A percentile compares a stretch with the other conserved stretches of the same genome.
These are phyloP conservation scores for Blastobotrys peoriensis DNA, from an alignment of 805 yeast genomes.

Conservation along the genomic window DNA sequence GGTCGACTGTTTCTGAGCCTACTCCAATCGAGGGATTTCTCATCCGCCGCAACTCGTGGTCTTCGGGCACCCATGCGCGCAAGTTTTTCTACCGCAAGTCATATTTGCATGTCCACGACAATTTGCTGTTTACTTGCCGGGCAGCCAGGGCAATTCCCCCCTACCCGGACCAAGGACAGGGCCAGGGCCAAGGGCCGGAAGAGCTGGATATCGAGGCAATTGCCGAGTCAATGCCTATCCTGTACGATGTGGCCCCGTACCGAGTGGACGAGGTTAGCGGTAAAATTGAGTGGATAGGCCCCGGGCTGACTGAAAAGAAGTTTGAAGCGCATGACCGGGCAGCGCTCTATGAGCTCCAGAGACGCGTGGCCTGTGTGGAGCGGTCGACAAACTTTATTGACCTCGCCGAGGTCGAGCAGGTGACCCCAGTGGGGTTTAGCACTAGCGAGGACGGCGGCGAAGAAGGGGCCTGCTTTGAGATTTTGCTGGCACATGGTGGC, in stretches of 20 bases:
- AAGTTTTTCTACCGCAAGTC: slow-evolving; percentile 45
- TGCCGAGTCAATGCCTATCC: slow-evolving; percentile 30
- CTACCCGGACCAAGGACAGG: slow-evolving; percentile 34
- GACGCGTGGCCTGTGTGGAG: slow-evolving; percentile 51
- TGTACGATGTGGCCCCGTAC: slow-evolving; percentile 50
- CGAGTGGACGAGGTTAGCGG: slow-evolving; percentile 38
- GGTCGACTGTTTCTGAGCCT: slow-evolving; percentile 47
- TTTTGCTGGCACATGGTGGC: slow-evolving; percentile 44
- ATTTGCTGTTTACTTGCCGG: slow-evolving; percentile 53
- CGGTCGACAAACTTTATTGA: slow-evolving; percentile 60
- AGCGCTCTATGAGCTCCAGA: slow-evolving; percentile 60
- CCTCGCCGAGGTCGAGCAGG: slow-evolving; percentile 40
- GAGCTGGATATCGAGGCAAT: slow-evolving; percentile 24
- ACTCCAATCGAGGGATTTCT: slow-evolving; percentile 78
- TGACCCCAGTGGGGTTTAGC: slow-evolving; percentile 13
- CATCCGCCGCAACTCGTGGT: slow-evolving; percentile 45
- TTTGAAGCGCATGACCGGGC: slow-evolving; percentile 45
- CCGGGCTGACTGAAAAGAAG: slow-evolving; percentile 34
- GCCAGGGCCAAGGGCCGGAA: slow-evolving; percentile 20
- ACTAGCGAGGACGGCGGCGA: slow-evolving; percentile 21
- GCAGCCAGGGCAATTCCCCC: slow-evolving; percentile 57
- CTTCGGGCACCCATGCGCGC: slow-evolving; percentile 35
- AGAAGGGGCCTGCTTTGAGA: slow-evolving; percentile 44
- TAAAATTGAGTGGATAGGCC: slow-evolving; percentile 52
- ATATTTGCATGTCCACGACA: slow-evolving; percentile 59